Evolutionary conservation across 805 yeast species (phyloP).

Genomic region (Nakazawaea ernobii): DNA sequence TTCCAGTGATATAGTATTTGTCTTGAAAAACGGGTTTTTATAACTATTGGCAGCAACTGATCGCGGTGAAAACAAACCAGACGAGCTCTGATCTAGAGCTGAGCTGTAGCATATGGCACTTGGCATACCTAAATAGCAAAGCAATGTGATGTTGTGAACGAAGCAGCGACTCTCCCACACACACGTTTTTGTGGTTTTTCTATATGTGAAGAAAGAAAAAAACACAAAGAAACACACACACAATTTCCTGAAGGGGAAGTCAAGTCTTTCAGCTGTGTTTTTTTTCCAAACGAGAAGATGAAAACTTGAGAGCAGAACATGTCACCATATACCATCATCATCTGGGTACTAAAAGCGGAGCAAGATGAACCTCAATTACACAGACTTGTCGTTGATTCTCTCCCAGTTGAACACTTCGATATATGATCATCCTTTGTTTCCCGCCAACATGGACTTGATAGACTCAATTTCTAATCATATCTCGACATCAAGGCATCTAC

Average conservation of each 20-base stretch:
- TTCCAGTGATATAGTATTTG: too few relatives aligned
- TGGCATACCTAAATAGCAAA: too few relatives aligned
- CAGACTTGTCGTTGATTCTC: conserved; percentile 1
- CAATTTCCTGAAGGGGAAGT: background rate
- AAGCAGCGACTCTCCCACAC: too few relatives aligned
- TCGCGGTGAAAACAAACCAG: too few relatives aligned
- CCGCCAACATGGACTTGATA: conserved; percentile 6
- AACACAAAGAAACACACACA: too few relatives aligned
- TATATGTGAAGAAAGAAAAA: too few relatives aligned
- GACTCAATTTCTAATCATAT: conserved; percentile 11
- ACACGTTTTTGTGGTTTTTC: too few relatives aligned
- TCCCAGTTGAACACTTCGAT: conserved; percentile 7
- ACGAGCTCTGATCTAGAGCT: too few relatives aligned
- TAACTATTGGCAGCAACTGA: too few relatives aligned
- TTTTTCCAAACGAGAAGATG: background rate
- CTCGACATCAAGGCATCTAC: conserved; percentile 7
- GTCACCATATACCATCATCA: background rate
- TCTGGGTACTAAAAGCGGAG: background rate
- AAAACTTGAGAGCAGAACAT: background rate
- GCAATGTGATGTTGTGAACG: too few relatives aligned
- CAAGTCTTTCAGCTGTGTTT: background rate
- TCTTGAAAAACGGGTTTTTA: too few relatives aligned
- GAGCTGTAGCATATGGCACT: too few relatives aligned
- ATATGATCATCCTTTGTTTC: conserved; percentile 1
- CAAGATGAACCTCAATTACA: conserved; percentile 6